Conservation (phyloP, 768 basidiomycete species). For the Cantharellus anzutake region DNA sequence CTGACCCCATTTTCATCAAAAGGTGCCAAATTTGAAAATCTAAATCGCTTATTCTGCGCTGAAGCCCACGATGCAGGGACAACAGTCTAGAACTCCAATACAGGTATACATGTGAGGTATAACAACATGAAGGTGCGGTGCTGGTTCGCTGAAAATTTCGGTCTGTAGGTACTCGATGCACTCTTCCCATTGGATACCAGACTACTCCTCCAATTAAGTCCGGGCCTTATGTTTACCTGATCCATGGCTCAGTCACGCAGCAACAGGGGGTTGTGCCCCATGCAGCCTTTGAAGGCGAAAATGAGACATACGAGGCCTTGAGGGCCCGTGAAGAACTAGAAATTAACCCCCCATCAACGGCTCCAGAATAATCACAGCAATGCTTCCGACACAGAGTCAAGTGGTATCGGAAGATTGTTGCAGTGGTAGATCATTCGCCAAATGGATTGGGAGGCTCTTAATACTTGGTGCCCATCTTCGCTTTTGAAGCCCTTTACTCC, state of each 20-base stretch:
- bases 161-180: slow-evolving; percentile 8
- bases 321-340: neutral
- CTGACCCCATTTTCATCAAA: slow-evolving; percentile 5
- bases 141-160: neutral
- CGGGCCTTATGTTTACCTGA: slow-evolving; percentile 7
- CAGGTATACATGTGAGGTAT: neutral
- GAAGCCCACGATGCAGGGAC: slow-evolving; percentile 6
- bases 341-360: too few species aligned
- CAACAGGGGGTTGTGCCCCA: slow-evolving; percentile 8
- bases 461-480: too few species aligned
- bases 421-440: too few species aligned
- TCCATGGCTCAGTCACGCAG: slow-evolving; percentile 6
- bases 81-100: slow-evolving; percentile 3
- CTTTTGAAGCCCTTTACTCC: too few species aligned
- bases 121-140: neutral
- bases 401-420: too few species aligned
- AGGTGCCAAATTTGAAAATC: neutral
- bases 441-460: too few species aligned
- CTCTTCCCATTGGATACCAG: slow-evolving; percentile 8
- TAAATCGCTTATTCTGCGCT: neutral
- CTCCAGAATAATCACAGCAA: too few species aligned
- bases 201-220: slow-evolving; percentile 7
- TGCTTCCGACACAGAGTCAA: too few species aligned
- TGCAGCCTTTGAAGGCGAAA: slow-evolving; percentile 9
- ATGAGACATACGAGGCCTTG: slow-evolving; percentile 6